These are phyloP conservation scores for Herpetospermum pedunculosum DNA, from an alignment of 306 rosid genomes.

Conservation along the genomic window DNA sequence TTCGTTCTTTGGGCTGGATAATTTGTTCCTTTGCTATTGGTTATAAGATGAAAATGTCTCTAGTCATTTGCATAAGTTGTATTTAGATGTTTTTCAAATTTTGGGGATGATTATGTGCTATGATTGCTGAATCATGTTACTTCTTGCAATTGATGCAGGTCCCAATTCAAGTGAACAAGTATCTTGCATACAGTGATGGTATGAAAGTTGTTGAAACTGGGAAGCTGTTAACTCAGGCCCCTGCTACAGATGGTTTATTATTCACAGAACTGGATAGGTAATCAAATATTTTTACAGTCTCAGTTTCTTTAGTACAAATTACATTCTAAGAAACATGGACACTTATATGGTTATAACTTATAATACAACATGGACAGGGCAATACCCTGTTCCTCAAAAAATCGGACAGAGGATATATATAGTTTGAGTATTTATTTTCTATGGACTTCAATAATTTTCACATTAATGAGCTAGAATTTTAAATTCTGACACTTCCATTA, in stretches of 20 bases:
- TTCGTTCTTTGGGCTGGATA: neutral
- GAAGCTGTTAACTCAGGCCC: constrained; percentile 42
- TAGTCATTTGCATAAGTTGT: neutral
- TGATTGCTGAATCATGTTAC: neutral
- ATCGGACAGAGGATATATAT: neutral
- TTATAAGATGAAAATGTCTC: neutral
- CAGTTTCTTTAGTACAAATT: neutral
- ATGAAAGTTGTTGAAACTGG: constrained; percentile 86
- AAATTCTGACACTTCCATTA: neutral
- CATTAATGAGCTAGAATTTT: neutral
- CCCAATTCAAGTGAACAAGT: constrained; percentile 91
- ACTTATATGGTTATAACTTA: no score
- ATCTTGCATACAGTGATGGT: constrained; percentile 83
- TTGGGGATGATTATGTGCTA: neutral
- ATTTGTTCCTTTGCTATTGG: neutral
- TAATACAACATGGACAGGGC: neutral
- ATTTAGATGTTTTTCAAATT: neutral
- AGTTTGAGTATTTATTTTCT: neutral
- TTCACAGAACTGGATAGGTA: constrained; percentile 83
- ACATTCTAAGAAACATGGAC: neutral
- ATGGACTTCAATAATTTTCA: neutral
- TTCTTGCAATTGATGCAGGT: constrained; percentile 37
- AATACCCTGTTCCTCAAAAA: neutral
- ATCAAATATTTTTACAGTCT: neutral
- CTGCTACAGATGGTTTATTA: constrained; percentile 67